Base-by-base conservation (phyloP, 2,329 filamentous ascomycete species). In the Sporothrix protearum region DNA sequence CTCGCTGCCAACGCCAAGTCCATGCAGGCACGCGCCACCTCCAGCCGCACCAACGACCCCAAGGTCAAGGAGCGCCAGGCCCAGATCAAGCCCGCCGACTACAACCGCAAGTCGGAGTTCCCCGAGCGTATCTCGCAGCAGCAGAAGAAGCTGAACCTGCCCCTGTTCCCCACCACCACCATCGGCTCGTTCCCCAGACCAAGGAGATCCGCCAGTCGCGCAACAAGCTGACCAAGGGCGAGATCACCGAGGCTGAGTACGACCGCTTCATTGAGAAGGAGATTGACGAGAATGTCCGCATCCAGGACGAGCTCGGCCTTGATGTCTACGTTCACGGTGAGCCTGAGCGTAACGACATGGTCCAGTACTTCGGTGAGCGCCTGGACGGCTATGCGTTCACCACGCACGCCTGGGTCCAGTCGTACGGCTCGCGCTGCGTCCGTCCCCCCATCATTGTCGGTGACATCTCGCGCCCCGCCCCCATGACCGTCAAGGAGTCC, bases 301-400 rank as follows among this genome's bases (percentile, higher is more conserved):
- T 98, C 83, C 96, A 99, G 86, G 94, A 98, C 80, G 96, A 98
- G 86, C 94, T 99, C 79, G 94, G 89, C 83, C 91, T 99, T 71
- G 96, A 99, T 78, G 96, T 99, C 82, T 93, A 92, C 81, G 96
- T 99, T 76, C 96, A 99, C 87, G 96, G 96, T 81, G 96, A 99
- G 89, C 96, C 96, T 73, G 96, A 99, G 90, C 94, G 96, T 83
- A 99, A 99, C 86, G 96, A 99, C 90, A 99, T 99, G 96, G 96
- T 99, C 70, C 96, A 99, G 85, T 99, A 97, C 91, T 99, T 99
- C 79, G 96, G 96, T 84, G 96, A 99, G 89, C 92, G 93, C 80
- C 88, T 99, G 75, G 89, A 96, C 79, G 96, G 96, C 80, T 99
- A 98, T 83, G 92, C 94, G 81, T 99, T 99, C 89, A 99, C 96